These are phyloP conservation scores for Aspergillus sp. DNA, from an alignment of 2,329 filamentous ascomycete genomes.

Conservation along the genomic window DNA sequence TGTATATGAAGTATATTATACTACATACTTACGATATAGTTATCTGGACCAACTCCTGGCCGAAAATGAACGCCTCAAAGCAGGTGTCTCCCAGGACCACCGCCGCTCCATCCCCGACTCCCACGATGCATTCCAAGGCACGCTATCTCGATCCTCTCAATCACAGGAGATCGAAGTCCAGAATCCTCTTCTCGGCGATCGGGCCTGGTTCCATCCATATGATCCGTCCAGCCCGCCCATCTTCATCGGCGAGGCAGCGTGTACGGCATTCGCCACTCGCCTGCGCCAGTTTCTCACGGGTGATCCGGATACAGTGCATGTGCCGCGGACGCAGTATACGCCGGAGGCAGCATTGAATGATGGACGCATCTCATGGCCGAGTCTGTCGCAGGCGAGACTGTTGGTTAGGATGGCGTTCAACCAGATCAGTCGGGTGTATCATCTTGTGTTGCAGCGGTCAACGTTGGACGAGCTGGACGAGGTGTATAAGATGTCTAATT, in stretches of 20 bases:
- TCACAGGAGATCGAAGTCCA: constrained; percentile 5
- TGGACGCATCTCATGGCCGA: constrained; percentile 20
- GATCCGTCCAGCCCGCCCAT: constrained; percentile 19
- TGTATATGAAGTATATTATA: too few species aligned
- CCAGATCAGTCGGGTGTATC: constrained; percentile 25
- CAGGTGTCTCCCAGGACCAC: background rate
- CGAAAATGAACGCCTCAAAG: constrained; percentile 10
- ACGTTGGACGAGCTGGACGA: constrained; percentile 30
- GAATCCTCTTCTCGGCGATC: constrained; percentile 19
- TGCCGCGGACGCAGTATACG: constrained; percentile 20
- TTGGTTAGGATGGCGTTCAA: constrained; percentile 24
- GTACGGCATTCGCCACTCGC: constrained; percentile 28
- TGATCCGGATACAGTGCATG: constrained; percentile 13
- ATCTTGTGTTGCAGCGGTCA: constrained; percentile 25
- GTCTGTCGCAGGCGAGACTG: constrained; percentile 22
- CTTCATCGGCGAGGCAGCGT: constrained; percentile 29
- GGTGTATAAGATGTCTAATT: constrained; percentile 18
- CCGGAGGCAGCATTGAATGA: constrained; percentile 13
- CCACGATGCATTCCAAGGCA: too few species aligned
- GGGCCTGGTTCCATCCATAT: constrained; percentile 24
- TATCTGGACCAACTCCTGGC: constrained; percentile 22
- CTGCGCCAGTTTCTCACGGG: constrained; percentile 23
- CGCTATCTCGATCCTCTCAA: background rate
- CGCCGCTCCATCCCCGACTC: too few species aligned
- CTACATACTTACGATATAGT: constrained; percentile 4